These are phyloP conservation scores for Fennellomyces sp. DNA, from an alignment of 371 early-diverging fungal species.

Conservation along the genomic window DNA sequence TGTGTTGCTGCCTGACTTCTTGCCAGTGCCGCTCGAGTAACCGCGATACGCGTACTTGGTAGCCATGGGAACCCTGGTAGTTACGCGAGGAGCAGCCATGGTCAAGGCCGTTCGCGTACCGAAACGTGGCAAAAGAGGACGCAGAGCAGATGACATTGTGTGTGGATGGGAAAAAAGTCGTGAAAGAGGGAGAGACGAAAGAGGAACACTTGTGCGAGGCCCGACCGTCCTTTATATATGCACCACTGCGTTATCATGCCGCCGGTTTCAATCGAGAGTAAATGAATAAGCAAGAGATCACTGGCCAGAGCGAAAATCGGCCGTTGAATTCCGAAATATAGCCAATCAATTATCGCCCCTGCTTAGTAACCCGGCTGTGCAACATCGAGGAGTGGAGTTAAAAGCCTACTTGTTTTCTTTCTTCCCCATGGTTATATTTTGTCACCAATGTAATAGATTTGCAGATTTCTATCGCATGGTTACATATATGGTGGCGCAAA, in stretches of 20 bases:
- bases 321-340: background rate
- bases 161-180: background rate
- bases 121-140: slow-evolving; percentile 12
- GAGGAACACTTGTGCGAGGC: background rate
- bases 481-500: no score
- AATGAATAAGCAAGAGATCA: slow-evolving; percentile 2
- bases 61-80: background rate
- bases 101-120: slow-evolving; percentile 2
- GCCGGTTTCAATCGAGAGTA: background rate
- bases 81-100: slow-evolving; percentile 4
- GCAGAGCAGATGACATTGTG: slow-evolving; percentile 7
- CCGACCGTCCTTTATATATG: background rate
- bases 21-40: slow-evolving; percentile 22
- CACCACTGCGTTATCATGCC: background rate
- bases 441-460: no score
- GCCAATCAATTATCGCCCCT: background rate
- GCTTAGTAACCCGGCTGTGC: background rate
- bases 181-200: background rate
- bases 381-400: background rate
- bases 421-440: no score
- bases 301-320: background rate
- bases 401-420: no score
- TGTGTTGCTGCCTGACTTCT: slow-evolving; percentile 30
- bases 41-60: slow-evolving; percentile 9
- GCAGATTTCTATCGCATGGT: no score